Evolutionary conservation across 805 yeast species (phyloP).

Genomic region (Sugiyamaella smithiae): DNA sequence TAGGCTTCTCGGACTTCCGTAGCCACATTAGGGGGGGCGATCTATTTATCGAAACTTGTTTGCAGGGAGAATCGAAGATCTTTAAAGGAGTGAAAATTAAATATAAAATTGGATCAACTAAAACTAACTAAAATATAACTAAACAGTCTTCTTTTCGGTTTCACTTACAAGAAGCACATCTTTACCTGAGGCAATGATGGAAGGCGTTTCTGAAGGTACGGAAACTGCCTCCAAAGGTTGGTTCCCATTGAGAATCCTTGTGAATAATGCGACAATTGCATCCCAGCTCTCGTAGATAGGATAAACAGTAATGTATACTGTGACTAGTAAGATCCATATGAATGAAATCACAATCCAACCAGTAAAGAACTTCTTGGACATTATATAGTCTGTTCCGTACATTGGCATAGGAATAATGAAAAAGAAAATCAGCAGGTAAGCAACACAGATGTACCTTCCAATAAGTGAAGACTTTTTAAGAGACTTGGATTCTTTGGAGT

Average conservation of each 20-base stretch:
- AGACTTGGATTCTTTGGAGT: constrained; percentile 48
- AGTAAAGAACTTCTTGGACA: constrained; percentile 71
- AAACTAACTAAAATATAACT: too few species aligned
- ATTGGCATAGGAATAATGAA: constrained; percentile 91
- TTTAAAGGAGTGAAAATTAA: too few species aligned
- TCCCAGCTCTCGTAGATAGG: constrained; percentile 74
- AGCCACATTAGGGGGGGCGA: too few species aligned
- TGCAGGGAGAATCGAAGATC: too few species aligned
- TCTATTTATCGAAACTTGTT: too few species aligned
- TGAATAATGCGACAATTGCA: not conserved
- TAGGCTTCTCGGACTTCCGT: too few species aligned
- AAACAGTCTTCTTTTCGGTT: not conserved
- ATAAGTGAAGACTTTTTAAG: constrained; percentile 55
- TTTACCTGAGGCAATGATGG: not conserved
- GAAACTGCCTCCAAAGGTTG: not conserved
- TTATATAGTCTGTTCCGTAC: constrained; percentile 76
- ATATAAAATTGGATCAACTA: too few species aligned
- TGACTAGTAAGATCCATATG: constrained; percentile 63
- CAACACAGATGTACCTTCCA: constrained; percentile 58
- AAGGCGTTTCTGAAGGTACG: not conserved
- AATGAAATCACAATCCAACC: constrained; percentile 84
- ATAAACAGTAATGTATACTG: constrained; percentile 55
- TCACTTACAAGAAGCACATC: not conserved
- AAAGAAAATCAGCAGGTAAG: constrained; percentile 59
- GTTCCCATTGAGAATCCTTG: not conserved